phyloP scores from a whole-genome alignment of 1,139 yeast genomes.

The Zhuliangozyma parablackwelliae region DNA sequence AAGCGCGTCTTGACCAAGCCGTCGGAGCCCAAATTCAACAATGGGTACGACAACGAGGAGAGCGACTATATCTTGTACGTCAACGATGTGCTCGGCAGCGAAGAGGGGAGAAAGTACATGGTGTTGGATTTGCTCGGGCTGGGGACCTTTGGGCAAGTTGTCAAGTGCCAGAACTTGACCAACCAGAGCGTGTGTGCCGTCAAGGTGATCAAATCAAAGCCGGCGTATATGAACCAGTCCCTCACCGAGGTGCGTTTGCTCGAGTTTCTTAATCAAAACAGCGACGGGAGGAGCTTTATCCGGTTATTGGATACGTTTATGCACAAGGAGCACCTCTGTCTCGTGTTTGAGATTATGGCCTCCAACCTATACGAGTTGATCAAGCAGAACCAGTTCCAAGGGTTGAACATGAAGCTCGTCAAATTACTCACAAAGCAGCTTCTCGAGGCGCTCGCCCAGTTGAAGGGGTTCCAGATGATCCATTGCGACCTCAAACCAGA shows the following conservation, averaged over 20 bases:
- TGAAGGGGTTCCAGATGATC: slow-evolving; percentile 79
- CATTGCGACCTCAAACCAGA: slow-evolving; percentile 98
- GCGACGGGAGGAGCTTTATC: slow-evolving; percentile 73
- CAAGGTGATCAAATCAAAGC: slow-evolving; percentile 87
- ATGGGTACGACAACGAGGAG: slow-evolving; percentile 85
- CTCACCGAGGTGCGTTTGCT: slow-evolving; percentile 84
- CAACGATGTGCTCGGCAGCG: slow-evolving; percentile 85
- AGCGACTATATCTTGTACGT: slow-evolving; percentile 91
- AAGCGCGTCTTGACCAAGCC: slow-evolving; percentile 91
- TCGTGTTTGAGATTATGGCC: slow-evolving; percentile 86
- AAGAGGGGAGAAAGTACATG: slow-evolving; percentile 81
- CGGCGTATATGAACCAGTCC: slow-evolving; percentile 89
- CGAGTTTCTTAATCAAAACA: slow-evolving; percentile 72
- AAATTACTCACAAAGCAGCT: slow-evolving; percentile 76
- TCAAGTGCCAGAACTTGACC: slow-evolving; percentile 86
- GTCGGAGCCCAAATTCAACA: slow-evolving; percentile 72
- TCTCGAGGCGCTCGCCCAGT: slow-evolving; percentile 70
- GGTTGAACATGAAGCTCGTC: slow-evolving; percentile 76
- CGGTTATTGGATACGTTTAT: slow-evolving; percentile 82
- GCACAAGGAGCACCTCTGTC: slow-evolving; percentile 88
- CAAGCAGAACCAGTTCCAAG: slow-evolving; percentile 91
- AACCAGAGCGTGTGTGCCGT: slow-evolving; percentile 92
- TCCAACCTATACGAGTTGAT: slow-evolving; percentile 86
- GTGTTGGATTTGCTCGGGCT: slow-evolving; percentile 90
- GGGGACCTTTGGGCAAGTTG: slow-evolving; percentile 98